Conservation (phyloP, 106 monocot species). For the Vanilla planifolia region DNA sequence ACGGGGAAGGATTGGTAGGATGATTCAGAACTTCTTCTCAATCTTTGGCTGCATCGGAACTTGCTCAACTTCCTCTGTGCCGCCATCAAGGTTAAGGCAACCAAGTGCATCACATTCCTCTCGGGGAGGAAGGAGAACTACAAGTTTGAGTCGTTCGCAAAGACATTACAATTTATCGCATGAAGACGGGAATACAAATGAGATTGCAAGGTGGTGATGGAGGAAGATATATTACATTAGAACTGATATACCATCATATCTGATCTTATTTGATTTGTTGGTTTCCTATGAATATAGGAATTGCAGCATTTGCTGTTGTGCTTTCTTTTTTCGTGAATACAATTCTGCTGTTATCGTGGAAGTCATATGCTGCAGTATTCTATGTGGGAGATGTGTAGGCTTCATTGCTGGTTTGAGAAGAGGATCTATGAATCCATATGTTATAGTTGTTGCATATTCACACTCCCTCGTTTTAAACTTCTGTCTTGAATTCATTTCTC, state of each 20-base stretch:
- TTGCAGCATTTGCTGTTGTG: no score
- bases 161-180: not conserved
- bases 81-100: conserved; percentile 7
- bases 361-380: no score
- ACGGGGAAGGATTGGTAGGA: conserved; percentile 22
- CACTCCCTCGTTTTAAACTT: no score
- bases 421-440: no score
- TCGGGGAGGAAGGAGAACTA: conserved; percentile 6
- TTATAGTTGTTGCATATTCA: no score
- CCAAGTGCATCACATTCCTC: conserved; percentile 1
- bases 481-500: no score
- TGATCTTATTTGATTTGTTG: not conserved
- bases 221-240: not conserved
- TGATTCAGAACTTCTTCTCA: conserved; percentile 26
- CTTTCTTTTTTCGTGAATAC: no score
- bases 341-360: no score
- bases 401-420: no score
- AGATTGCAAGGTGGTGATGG: not conserved
- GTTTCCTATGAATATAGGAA: not conserved
- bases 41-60: conserved; percentile 10
- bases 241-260: not conserved
- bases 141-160: conserved; percentile 6
- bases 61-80: not conserved
- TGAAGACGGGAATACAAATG: conserved; percentile 8
- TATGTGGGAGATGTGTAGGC: no score